Conservation (phyloP, 2,329 filamentous ascomycete genomes). For the Talaromyces islandicus region DNA sequence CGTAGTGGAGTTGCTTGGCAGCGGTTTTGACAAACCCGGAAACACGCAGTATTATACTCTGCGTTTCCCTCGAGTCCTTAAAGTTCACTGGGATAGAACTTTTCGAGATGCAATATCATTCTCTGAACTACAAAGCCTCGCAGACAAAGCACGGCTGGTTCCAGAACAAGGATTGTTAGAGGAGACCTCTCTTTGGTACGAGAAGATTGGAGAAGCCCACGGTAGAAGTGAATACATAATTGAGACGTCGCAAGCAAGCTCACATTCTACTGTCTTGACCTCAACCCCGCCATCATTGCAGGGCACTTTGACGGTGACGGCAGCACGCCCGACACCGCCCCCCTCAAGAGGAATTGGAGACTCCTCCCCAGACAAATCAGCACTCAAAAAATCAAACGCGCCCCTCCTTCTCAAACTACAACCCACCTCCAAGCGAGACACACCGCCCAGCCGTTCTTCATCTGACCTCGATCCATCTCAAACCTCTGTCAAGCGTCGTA, state of each 20-base stretch:
- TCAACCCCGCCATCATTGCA: constrained; percentile 9
- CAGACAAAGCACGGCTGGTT: constrained; percentile 49
- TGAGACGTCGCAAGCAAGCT: constrained; percentile 19
- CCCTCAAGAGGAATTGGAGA: not conserved
- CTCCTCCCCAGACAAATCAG: not conserved
- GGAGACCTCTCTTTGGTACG: constrained; percentile 57
- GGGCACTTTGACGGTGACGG: not conserved
- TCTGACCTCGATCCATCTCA: not conserved
- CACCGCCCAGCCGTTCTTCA: not conserved
- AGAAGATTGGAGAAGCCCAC: constrained; percentile 53
- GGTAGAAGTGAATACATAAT: constrained; percentile 18
- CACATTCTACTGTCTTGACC: constrained; percentile 13
- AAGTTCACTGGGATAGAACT: constrained; percentile 70
- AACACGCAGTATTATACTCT: constrained; percentile 67
- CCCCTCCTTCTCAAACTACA: not conserved
- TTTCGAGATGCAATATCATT: constrained; percentile 65
- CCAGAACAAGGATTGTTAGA: constrained; percentile 51
- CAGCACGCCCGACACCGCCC: not conserved
- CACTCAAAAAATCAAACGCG: not conserved
- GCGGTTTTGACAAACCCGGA: constrained; percentile 67
- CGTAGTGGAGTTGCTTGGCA: constrained; percentile 74
- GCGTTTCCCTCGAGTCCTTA: constrained; percentile 69
- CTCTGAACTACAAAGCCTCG: constrained; percentile 62
- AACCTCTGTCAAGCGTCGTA: not conserved
- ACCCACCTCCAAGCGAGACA: not conserved